Base-by-base conservation (phyloP, 345 rosid species). In the Corchorus olitorius region DNA sequence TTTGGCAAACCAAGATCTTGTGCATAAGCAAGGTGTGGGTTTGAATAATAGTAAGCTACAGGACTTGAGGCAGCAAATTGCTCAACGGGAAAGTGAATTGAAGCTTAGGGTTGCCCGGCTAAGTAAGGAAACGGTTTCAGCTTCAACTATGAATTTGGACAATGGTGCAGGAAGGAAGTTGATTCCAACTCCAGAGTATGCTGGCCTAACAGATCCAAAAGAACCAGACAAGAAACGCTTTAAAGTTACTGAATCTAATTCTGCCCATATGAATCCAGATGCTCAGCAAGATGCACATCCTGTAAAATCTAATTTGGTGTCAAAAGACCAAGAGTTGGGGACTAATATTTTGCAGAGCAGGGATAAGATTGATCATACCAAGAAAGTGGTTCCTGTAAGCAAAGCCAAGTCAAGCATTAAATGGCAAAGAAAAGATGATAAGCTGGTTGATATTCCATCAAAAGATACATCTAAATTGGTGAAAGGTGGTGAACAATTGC, bases 61-160 rank as follows among this genome's bases (percentile, higher is more conserved):
- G 83, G 98, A 93, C 74, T 86, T 96, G 83, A 88, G 91, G 86
- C 97, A 89, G 90, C 94, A 91, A 92, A 96, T 96, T 88, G 97
- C 97, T 17, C 86, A 82, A 67, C 89, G 97, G 63, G 99, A 96
- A 86, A 88, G 76, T 75, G 92, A 92, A 80, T 85, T 88, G 86
- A 96, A 87, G 88, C 88, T 88, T 67, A 96, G 86, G 88, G 84
- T 88, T 49, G 80, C 86, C 49, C 90, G 81, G 83, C 92, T 87
- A 72, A 89, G 77, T 65, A 92, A 85, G 84, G 94, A 88, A 72
- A 75, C 76, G 35, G 75, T 70, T 78, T 76, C 78, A 54, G 83
- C 77, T 73, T 62, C 88, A n/a, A 58, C 80, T 65, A 35, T 69
- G 73, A 85, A 78, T 77, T 56, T 69, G 39, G 76, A 80, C 65